Evolutionary conservation across 352 stramenopile species (phyloP).

Genomic region (Globisporangium recalcitrans): DNA sequence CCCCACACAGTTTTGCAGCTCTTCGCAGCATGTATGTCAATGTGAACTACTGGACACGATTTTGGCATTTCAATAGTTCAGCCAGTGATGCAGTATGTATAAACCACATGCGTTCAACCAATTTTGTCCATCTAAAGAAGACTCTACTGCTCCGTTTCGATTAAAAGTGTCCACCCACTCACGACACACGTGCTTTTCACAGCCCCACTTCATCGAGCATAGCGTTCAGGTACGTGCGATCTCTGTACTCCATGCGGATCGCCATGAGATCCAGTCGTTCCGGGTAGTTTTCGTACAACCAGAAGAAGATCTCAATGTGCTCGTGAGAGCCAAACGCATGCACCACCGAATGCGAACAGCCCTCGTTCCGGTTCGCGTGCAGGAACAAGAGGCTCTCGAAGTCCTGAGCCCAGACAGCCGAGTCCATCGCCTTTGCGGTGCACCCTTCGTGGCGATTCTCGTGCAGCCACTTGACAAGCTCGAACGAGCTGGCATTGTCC

Average conservation of each 20-base stretch:
- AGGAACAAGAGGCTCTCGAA: neutral
- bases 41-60: neutral
- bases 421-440: neutral
- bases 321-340: neutral
- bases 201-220: conserved; percentile 1
- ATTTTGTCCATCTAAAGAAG: neutral
- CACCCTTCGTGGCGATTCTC: neutral
- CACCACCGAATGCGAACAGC: neutral
- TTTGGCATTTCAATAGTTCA: neutral
- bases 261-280: neutral
- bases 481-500: conserved; percentile 1
- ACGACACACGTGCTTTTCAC: neutral
- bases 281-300: conserved; percentile 1
- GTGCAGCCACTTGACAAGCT: neutral
- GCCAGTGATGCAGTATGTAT: neutral
- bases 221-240: conserved; percentile 1
- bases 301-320: neutral
- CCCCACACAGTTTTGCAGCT: neutral
- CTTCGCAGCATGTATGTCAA: neutral
- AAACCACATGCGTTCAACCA: neutral
- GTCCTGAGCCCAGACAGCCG: neutral
- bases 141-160: neutral
- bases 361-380: neutral
- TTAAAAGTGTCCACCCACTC: neutral
- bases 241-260: conserved; percentile 5